phyloP scores from a whole-genome alignment of 108 stramenopile genomes.

The Pelagomonas calceolata region DNA sequence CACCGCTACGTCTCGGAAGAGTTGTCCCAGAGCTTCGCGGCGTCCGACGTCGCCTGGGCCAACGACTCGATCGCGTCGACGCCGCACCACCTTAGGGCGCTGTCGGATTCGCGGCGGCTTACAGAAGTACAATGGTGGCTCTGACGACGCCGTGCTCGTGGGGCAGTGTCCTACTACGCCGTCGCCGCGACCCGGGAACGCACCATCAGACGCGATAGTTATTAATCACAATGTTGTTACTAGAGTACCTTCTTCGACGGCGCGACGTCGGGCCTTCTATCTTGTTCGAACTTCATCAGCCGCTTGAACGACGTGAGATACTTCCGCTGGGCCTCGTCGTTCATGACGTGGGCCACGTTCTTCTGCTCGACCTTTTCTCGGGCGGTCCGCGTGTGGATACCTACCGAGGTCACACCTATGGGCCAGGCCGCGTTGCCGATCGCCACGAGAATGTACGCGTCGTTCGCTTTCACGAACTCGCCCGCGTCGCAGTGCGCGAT shows the following conservation, averaged over 20 bases:
- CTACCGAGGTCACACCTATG: conserved; percentile 96
- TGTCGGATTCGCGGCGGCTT: no score
- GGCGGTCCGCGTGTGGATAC: conserved; percentile 88
- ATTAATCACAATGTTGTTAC: no score
- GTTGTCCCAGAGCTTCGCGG: not conserved
- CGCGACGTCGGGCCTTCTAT: conserved; percentile 61
- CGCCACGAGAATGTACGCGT: conserved; percentile 80
- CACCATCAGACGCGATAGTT: no score
- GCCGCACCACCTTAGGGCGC: no score
- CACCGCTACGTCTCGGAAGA: not conserved
- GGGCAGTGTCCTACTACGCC: no score
- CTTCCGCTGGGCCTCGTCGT: conserved; percentile 77
- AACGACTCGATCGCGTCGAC: no score
- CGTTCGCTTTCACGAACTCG: conserved; percentile 86
- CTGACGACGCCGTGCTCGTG: no score
- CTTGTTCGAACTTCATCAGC: conserved; percentile 84
- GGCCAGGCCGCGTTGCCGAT: conserved; percentile 98
- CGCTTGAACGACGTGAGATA: conserved; percentile 91
- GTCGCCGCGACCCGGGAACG: no score
- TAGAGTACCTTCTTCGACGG: conserved; percentile 81
- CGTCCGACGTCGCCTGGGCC: not conserved
- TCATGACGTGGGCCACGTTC: conserved; percentile 96
- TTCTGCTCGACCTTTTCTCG: conserved; percentile 79
- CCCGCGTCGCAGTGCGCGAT: conserved; percentile 68
- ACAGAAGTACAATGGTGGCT: no score